Percentiles rank a stretch among this genome's conserved stretches.
phyloP scores from a whole-genome alignment of 2,329 filamentous ascomycete species.

The Dichotomopilus funicola region DNA sequence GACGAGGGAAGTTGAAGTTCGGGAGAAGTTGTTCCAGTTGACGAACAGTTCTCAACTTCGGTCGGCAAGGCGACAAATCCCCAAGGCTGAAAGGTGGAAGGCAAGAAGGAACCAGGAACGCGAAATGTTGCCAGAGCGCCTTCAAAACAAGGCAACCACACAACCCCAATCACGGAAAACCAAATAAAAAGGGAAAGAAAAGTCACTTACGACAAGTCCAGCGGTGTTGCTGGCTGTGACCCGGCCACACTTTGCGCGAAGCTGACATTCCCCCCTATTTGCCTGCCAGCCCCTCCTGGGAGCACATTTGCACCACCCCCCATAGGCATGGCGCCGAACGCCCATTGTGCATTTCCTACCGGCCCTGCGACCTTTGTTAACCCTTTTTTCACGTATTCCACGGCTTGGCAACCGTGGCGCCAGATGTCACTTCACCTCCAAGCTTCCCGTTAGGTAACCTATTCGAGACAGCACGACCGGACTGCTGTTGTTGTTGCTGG shows the following conservation, averaged over 20 bases:
- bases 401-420: too few relatives aligned
- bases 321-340: conserved; percentile 57
- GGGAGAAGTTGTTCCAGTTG: too few relatives aligned
- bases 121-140: neutral
- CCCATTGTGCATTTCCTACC: conserved; percentile 54
- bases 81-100: too few relatives aligned
- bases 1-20: too few relatives aligned
- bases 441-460: conserved; percentile 61
- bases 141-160: neutral
- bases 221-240: conserved; percentile 54
- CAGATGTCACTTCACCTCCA: conserved; percentile 39
- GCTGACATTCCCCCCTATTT: conserved; percentile 55
- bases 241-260: conserved; percentile 61
- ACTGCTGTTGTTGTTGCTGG: conserved; percentile 52
- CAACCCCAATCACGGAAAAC: neutral
- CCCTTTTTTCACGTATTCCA: neutral
- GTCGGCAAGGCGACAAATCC: too few relatives aligned
- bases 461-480: conserved; percentile 48
- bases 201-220: conserved; percentile 58
- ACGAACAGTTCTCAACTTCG: too few relatives aligned
- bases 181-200: conserved; percentile 1
- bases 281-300: conserved; percentile 38
- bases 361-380: conserved; percentile 19
- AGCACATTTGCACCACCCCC: conserved; percentile 37
- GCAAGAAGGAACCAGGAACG: neutral